Evolutionary conservation across 352 stramenopile species (phyloP), one percentile per base, ranked within the genome.

Genomic region (Globisporangium emineosum): DNA sequence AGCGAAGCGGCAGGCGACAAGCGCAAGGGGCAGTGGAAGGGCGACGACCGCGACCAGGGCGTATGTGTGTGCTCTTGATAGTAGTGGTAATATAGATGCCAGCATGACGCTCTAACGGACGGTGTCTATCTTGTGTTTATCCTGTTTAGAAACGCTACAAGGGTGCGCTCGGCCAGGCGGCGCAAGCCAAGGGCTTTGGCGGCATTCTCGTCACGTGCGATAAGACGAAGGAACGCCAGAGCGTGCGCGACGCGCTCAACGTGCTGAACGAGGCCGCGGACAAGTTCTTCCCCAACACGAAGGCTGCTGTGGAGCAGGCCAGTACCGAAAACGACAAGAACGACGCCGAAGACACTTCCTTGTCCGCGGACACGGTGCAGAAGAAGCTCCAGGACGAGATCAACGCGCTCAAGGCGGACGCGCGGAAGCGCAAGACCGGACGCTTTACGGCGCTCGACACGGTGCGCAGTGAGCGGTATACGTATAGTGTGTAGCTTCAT

Each of bases 161-260:
- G 50, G 79, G 81, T 30, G 62, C 71, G 17, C 49, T 85, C 21
- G 68, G 61, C 3, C 64, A 73, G 32, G 83, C 83, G 1, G 70
- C 78, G 2, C 86, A 70, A 52, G 84, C 81, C 23, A 91, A 91
- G 63, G 80, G 80, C 33, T 78, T 67, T 13, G 75, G 73, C 9
- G 84, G 71, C 55, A 72, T 93, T 29, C 68, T 93, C 8, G 77
- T 93, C 45, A 93, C 81, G 30, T 93, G 84, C 55, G 84, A 93
- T 58, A 84, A 81, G 64, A 90, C 75, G 21, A 90, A 89, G 63
- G 84, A 93, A 68, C 77, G 80, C 43, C 84, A 88, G 68, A 85
- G 77, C 57, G 81, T 91, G 40, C 71, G 75, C 13, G 82, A 93
- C 51, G 80, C 82, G 37, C 75, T 93, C 19, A 91, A 91, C 60